Conservation (phyloP, 768 basidiomycete species). For the Hericium rajendrae region DNA sequence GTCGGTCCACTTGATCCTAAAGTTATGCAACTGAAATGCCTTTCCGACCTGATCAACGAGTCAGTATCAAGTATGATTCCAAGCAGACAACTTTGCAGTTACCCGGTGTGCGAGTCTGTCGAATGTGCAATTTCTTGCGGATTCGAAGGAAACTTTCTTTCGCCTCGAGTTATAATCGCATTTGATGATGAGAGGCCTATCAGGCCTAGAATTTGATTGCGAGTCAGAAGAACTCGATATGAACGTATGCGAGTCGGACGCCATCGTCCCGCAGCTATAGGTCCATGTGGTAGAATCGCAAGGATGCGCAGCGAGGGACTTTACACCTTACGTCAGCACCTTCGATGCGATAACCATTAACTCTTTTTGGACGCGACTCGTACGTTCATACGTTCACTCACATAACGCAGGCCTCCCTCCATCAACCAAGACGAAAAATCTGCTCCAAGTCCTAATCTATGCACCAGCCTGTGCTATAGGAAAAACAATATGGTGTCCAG, state of each 20-base stretch:
- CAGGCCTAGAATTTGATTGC: constrained; percentile 28
- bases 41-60: constrained; percentile 60
- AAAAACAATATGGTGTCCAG: too few relatives aligned
- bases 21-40: constrained; percentile 68
- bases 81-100: constrained; percentile 3
- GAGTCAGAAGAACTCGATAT: neutral
- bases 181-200: constrained; percentile 74
- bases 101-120: constrained; percentile 69
- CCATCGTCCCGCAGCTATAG: neutral
- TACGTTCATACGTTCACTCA: too few relatives aligned
- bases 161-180: constrained; percentile 68
- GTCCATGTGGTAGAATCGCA: too few relatives aligned
- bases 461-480: too few relatives aligned
- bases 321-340: too few relatives aligned
- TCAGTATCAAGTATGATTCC: neutral
- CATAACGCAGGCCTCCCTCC: too few relatives aligned
- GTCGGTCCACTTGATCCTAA: constrained; percentile 74
- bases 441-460: too few relatives aligned
- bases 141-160: constrained; percentile 72
- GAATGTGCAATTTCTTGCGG: constrained; percentile 72
- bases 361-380: too few relatives aligned
- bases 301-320: too few relatives aligned
- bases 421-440: too few relatives aligned
- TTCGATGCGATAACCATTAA: too few relatives aligned
- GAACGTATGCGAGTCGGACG: neutral